Conservation (phyloP, 768 basidiomycete genomes). For the Hortiboletus campestris region DNA sequence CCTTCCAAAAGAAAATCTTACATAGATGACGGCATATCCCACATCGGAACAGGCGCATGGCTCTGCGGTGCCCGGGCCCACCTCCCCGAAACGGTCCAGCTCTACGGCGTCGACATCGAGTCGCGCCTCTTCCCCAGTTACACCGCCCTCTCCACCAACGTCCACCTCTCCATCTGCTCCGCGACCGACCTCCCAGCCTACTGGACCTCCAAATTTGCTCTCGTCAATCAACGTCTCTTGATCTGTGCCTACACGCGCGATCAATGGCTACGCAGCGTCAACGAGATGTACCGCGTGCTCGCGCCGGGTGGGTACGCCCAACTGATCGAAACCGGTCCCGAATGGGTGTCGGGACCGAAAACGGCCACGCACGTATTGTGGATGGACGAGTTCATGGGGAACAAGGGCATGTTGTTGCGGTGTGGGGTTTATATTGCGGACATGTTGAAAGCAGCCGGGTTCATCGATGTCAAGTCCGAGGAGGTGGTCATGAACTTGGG, state of each 20-base stretch:
- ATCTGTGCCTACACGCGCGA: constrained; percentile 26
- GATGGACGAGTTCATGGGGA: constrained; percentile 9
- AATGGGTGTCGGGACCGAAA: constrained; percentile 13
- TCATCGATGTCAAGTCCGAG: constrained; percentile 18
- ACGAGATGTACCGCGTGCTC: constrained; percentile 33
- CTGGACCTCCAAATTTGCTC: constrained; percentile 31
- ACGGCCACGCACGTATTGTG: constrained; percentile 9
- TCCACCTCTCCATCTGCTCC: constrained; percentile 25
- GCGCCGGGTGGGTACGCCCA: constrained; percentile 34
- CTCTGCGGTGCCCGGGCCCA: constrained; percentile 16
- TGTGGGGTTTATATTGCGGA: constrained; percentile 14
- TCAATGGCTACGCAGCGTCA: constrained; percentile 27
- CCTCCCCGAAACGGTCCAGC: constrained; percentile 17
- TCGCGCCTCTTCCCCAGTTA: constrained; percentile 18
- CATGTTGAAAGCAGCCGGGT: constrained; percentile 20
- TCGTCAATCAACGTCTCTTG: constrained; percentile 35
- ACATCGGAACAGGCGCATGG: constrained; percentile 16
- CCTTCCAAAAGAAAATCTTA: neutral
- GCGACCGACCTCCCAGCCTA: constrained; percentile 28
- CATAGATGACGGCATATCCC: no score
- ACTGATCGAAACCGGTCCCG: constrained; percentile 27
- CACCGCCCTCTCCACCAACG: constrained; percentile 1
- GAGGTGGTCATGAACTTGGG: constrained; percentile 20
- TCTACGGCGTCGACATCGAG: constrained; percentile 29
- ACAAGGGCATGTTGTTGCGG: constrained; percentile 7